Percentiles rank a stretch among this genome's conserved stretches.
phyloP scores from a whole-genome alignment of 179 eudicot species.

The Heliamphora pulchella region DNA sequence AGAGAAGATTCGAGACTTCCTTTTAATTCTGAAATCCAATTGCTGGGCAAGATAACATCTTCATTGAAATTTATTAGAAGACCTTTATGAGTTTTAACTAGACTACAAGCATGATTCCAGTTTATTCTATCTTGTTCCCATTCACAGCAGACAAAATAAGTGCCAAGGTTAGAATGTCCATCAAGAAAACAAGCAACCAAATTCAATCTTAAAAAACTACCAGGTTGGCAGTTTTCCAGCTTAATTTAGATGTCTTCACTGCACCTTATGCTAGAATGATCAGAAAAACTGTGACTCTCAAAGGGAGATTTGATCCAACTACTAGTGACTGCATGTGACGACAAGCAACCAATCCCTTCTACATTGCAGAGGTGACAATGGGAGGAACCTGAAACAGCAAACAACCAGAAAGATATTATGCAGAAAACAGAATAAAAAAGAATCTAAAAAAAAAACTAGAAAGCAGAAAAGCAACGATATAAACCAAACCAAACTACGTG shows the following conservation, averaged over 20 bases:
- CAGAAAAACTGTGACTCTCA: slow-evolving; percentile 20
- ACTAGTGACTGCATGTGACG: slow-evolving; percentile 24
- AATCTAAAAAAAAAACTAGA: not conserved
- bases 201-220: not conserved
- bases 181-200: not conserved
- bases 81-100: not conserved
- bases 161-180: not conserved
- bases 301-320: slow-evolving; percentile 29
- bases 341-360: slow-evolving; percentile 36
- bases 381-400: slow-evolving; percentile 19
- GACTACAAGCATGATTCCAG: not conserved
- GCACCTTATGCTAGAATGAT: slow-evolving; percentile 31
- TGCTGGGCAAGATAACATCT: not conserved
- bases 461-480: not conserved
- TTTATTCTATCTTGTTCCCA: not conserved
- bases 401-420: not conserved
- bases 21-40: not conserved
- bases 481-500: not conserved
- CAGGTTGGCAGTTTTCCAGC: not conserved
- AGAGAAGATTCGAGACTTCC: not conserved
- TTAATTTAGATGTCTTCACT: not conserved
- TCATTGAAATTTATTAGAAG: not conserved
- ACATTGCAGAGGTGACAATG: slow-evolving; percentile 26
- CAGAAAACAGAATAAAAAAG: no score
- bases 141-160: not conserved